phyloP scores from a whole-genome alignment of 331 rosid species.

The Rosa hybrid region DNA sequence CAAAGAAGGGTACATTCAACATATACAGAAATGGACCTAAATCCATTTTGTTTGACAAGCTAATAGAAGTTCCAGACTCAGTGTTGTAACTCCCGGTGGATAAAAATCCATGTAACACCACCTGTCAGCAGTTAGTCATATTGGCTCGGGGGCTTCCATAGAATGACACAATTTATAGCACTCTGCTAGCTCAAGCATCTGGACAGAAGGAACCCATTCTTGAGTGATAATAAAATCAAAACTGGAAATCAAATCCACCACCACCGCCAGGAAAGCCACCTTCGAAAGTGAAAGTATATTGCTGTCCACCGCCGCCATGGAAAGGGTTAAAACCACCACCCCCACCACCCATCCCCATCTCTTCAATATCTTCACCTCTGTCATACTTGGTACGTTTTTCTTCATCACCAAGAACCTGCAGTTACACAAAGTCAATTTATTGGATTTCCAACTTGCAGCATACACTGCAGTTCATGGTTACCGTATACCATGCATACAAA shows the following conservation, averaged over 20 bases:
- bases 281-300: conserved; percentile 61
- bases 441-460: neutral
- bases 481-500: conserved; percentile 8
- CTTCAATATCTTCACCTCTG: conserved; percentile 97
- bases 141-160: conserved; percentile 32
- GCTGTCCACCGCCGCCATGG: conserved; percentile 85
- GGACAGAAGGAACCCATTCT: conserved; percentile 23
- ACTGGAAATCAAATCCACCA: conserved; percentile 71
- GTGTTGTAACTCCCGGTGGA: neutral
- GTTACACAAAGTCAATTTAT: conserved; percentile 10
- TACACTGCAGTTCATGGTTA: neutral
- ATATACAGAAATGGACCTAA: conserved; percentile 18
- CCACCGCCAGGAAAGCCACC: conserved; percentile 66
- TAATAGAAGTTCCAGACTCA: conserved; percentile 1
- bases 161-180: conserved; percentile 21
- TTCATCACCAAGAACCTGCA: conserved; percentile 84
- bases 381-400: conserved; percentile 89
- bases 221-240: conserved; percentile 37
- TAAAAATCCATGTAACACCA: conserved; percentile 35
- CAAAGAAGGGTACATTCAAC: conserved; percentile 10
- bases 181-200: conserved; percentile 21
- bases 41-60: conserved; percentile 17
- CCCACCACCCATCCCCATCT: conserved; percentile 61
- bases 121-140: conserved; percentile 54
- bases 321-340: conserved; percentile 84